Evolutionary conservation across 2,329 filamentous ascomycete genomes (phyloP).

Genomic region (Paecilomyces variotii): DNA sequence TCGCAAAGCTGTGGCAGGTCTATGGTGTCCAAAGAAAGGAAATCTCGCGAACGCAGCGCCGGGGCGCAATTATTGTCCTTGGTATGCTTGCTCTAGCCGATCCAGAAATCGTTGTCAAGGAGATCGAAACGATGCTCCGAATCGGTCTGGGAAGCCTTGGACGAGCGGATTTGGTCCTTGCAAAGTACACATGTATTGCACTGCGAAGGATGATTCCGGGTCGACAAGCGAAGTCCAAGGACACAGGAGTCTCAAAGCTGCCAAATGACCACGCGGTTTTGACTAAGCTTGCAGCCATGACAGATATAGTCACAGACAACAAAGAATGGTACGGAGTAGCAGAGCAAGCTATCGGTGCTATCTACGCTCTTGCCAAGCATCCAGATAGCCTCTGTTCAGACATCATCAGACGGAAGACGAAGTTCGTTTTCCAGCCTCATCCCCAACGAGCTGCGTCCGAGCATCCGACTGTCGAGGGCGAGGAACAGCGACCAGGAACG

Average conservation of each 20-base stretch:
- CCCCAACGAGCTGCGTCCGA: constrained; percentile 19
- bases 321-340: constrained; percentile 94
- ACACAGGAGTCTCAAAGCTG: constrained; percentile 59
- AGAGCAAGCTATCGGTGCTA: constrained; percentile 91
- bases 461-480: constrained; percentile 18
- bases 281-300: constrained; percentile 69
- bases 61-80: constrained; percentile 90
- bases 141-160: constrained; percentile 80
- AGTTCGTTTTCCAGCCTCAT: constrained; percentile 60
- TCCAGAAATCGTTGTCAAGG: constrained; percentile 84
- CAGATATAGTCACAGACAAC: constrained; percentile 76
- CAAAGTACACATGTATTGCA: constrained; percentile 93
- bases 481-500: constrained; percentile 27
- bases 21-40: constrained; percentile 91
- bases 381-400: constrained; percentile 90
- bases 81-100: constrained; percentile 94
- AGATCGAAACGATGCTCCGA: constrained; percentile 89
- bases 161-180: constrained; percentile 73
- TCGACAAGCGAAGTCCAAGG: constrained; percentile 67
- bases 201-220: constrained; percentile 85
- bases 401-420: constrained; percentile 79
- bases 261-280: constrained; percentile 89
- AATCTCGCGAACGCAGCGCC: constrained; percentile 81
- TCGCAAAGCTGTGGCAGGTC: constrained; percentile 93
- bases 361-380: constrained; percentile 89